Conservation (phyloP, 176 grass and related monocot species). For the Carex scoparia region DNA sequence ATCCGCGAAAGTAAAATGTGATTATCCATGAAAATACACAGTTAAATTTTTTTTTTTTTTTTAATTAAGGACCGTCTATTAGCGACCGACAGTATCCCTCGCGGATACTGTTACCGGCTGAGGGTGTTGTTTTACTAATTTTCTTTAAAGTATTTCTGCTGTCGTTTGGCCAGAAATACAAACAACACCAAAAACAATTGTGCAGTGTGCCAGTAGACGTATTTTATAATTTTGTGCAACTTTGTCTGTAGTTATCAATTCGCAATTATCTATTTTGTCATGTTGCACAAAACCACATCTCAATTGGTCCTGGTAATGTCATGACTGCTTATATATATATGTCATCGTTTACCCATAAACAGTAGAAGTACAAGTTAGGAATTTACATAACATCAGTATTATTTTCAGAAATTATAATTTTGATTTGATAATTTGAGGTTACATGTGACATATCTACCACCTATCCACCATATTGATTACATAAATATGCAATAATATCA, state of each 20-base stretch:
- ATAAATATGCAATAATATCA: background rate
- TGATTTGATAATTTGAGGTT: background rate
- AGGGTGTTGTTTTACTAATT: no score
- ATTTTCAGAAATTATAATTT: background rate
- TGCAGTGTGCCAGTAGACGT: background rate
- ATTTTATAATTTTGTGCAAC: background rate
- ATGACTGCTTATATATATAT: background rate
- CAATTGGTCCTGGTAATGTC: background rate
- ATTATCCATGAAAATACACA: no score
- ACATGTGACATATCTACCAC: background rate
- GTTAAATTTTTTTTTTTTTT: no score
- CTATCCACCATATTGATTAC: background rate
- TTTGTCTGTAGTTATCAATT: background rate
- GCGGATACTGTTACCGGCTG: no score
- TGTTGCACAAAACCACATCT: background rate
- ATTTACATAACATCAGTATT: background rate
- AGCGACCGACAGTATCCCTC: no score
- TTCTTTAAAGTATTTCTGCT: background rate
- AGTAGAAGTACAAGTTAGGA: background rate
- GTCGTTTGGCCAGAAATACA: background rate
- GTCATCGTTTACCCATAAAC: background rate
- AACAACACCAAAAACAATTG: background rate
- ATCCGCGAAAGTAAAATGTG: no score
- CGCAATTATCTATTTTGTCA: background rate
- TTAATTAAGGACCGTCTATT: no score